These are phyloP conservation scores for Schwanniomyces etchellsii DNA, from an alignment of 1,139 yeast species.

Conservation along the genomic window DNA sequence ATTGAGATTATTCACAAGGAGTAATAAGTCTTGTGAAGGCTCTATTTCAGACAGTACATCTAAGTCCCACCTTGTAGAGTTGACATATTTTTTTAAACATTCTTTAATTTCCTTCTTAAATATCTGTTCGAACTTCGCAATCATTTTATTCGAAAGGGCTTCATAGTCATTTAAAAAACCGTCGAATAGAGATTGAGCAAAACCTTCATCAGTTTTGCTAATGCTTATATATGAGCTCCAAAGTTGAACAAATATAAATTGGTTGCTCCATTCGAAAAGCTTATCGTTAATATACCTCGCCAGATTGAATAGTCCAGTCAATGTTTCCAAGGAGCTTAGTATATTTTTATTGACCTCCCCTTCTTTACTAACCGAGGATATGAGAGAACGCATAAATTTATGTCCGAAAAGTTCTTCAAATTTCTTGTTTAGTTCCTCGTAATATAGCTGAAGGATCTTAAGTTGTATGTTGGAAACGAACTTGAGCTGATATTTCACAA, in stretches of 20 bases:
- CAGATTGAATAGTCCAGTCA: constrained; percentile 60
- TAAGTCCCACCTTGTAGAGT: constrained; percentile 32
- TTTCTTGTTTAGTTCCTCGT: constrained; percentile 42
- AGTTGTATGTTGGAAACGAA: constrained; percentile 70
- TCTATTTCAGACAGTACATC: constrained; percentile 16
- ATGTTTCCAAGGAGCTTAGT: constrained; percentile 43
- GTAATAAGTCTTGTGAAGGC: constrained; percentile 29
- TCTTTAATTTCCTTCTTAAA: constrained; percentile 47
- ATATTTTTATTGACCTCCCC: constrained; percentile 9
- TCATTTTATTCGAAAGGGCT: constrained; percentile 31
- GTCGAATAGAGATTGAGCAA: constrained; percentile 49
- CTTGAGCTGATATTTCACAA: constrained; percentile 61
- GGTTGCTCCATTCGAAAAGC: constrained; percentile 61
- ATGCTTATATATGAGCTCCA: constrained; percentile 42
- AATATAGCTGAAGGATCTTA: constrained; percentile 55
- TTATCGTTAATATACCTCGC: constrained; percentile 45
- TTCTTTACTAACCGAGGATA: constrained; percentile 28
- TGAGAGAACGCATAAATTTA: constrained; percentile 30
- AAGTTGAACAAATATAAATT: constrained; percentile 57
- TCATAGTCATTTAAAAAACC: constrained; percentile 44
- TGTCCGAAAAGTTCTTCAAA: constrained; percentile 36
- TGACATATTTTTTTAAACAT: constrained; percentile 48
- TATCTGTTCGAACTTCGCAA: constrained; percentile 35
- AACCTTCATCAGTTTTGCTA: constrained; percentile 12
- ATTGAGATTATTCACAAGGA: constrained; percentile 28